phyloP scores from a whole-genome alignment of 1,284 basidiomycete species.

The Fomes fomentarius region DNA sequence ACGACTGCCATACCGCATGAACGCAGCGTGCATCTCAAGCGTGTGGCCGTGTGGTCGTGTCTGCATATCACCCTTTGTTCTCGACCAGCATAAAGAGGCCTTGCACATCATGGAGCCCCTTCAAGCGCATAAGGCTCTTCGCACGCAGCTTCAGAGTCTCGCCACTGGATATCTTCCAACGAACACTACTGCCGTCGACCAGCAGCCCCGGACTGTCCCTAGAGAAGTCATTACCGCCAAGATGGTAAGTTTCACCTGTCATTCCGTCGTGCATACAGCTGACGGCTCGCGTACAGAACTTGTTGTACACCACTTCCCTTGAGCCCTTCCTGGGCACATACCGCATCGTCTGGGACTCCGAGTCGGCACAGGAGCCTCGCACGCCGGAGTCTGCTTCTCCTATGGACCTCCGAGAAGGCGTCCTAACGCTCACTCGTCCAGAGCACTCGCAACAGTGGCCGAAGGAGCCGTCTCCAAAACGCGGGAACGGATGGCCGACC shows the following conservation, averaged over 20 bases:
- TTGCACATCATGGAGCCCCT: background rate
- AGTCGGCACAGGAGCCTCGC: slow-evolving; percentile 15
- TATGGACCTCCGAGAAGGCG: slow-evolving; percentile 13
- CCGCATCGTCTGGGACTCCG: slow-evolving; percentile 25
- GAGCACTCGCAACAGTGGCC: slow-evolving; percentile 14
- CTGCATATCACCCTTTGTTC: background rate
- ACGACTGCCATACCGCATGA: background rate
- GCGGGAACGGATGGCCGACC: background rate
- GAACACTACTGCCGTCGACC: background rate
- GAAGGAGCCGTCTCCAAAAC: slow-evolving; percentile 9
- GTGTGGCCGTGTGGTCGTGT: background rate
- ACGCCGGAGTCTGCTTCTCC: slow-evolving; percentile 1
- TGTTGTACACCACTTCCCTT: slow-evolving; percentile 9
- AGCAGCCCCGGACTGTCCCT: background rate
- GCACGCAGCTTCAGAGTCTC: background rate
- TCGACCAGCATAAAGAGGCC: background rate
- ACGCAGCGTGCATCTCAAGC: background rate
- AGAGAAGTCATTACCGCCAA: background rate
- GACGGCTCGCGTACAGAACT: background rate
- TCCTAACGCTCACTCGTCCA: slow-evolving; percentile 13
- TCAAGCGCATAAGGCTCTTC: background rate
- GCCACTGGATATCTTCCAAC: background rate
- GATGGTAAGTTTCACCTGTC: background rate
- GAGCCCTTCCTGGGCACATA: slow-evolving; percentile 23
- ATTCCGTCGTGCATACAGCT: background rate